Evolutionary conservation across 495 filamentous ascomycete species (phyloP).

Genomic region (Penicillium waksmanii): DNA sequence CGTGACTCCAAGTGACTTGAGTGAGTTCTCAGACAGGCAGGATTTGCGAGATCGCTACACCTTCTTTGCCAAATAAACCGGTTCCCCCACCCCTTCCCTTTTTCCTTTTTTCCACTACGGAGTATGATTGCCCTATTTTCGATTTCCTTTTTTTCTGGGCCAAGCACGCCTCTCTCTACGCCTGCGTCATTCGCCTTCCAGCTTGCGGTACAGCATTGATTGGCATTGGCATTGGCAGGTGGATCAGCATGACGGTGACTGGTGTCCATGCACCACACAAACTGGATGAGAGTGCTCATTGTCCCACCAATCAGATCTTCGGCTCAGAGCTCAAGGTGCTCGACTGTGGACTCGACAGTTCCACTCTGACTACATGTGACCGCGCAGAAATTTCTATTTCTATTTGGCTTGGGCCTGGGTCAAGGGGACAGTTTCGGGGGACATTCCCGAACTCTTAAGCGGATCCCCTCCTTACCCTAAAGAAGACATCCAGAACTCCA

Average conservation of each 20-base stretch:
- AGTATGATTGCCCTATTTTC: neutral
- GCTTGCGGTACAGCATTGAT: neutral
- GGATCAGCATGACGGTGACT: constrained; percentile 31
- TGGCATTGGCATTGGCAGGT: constrained; percentile 2
- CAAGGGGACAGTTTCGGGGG: neutral
- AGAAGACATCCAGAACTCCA: neutral
- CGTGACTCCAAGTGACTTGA: too few relatives aligned
- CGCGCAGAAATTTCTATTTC: constrained; percentile 35
- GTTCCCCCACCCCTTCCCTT: constrained; percentile 7
- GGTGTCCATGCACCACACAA: constrained; percentile 15
- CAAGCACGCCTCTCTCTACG: constrained; percentile 1
- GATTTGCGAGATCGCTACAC: constrained; percentile 30
- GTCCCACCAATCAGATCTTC: constrained; percentile 44
- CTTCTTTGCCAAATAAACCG: constrained; percentile 18
- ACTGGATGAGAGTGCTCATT: constrained; percentile 19
- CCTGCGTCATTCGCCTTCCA: constrained; percentile 24
- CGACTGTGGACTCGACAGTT: neutral
- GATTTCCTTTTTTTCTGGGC: constrained; percentile 4
- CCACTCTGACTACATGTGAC: constrained; percentile 34
- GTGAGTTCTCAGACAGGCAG: constrained; percentile 11
- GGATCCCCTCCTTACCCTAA: too few relatives aligned
- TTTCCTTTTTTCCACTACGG: neutral
- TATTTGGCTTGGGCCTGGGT: neutral
- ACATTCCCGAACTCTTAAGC: neutral
- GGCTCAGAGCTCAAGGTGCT: constrained; percentile 12